Conservation (phyloP, 805 yeast genomes). For the Kodamaea nitidulidarum region DNA sequence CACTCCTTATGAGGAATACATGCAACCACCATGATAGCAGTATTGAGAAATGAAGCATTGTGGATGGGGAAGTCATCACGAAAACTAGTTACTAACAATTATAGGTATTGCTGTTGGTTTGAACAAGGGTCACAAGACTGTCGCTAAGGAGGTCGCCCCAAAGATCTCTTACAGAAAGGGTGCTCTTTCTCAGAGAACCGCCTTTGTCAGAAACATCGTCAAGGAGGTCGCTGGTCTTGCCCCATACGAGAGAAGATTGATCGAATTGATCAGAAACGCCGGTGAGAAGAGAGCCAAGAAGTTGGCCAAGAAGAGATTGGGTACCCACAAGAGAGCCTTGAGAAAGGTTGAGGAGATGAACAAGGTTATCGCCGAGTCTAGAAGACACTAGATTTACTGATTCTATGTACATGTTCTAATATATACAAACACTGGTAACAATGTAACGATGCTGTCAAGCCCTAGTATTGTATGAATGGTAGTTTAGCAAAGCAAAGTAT, state of each 20-base stretch:
- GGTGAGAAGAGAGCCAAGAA: constrained; percentile 99
- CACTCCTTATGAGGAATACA: too few species aligned
- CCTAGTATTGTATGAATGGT: neutral
- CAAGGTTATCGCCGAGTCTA: constrained; percentile 92
- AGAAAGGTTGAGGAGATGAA: constrained; percentile 99
- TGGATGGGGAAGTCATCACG: neutral
- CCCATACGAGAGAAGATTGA: constrained; percentile 99
- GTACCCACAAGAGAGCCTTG: constrained; percentile 99
- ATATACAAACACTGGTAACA: constrained; percentile 5
- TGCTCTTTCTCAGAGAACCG: constrained; percentile 90
- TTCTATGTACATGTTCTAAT: constrained; percentile 14
- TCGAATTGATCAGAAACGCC: constrained; percentile 99
- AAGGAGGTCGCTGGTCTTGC: constrained; percentile 98
- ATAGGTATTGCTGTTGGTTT: constrained; percentile 94
- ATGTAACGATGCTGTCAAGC: neutral
- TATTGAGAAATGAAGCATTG: neutral
- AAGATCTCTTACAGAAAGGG: constrained; percentile 93
- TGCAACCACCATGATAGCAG: neutral
- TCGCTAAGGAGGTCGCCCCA: constrained; percentile 69
- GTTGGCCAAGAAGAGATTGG: constrained; percentile 99
- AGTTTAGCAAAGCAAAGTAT: constrained; percentile 1
- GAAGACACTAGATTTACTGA: constrained; percentile 66
- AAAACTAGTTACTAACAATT: constrained; percentile 7
- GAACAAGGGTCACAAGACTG: constrained; percentile 99
- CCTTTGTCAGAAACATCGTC: constrained; percentile 91